A percentile compares a stretch with the other conserved stretches of the same genome.
Conservation (phyloP, 1,139 yeast species). For the Citeromyces hawaiiensis region DNA sequence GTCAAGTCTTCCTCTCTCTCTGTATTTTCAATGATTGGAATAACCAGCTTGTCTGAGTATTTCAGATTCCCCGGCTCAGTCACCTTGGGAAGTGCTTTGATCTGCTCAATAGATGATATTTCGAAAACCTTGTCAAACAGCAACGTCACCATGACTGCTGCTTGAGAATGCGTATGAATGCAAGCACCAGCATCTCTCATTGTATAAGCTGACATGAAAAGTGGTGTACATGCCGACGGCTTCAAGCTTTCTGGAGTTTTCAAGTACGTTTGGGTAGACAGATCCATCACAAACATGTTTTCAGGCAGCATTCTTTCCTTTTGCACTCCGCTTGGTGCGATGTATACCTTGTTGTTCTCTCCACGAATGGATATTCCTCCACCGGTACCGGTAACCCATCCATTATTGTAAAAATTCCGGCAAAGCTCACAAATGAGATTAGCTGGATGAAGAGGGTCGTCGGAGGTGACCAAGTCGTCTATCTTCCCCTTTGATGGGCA, state of each 20-base stretch:
- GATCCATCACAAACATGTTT: conserved; percentile 70
- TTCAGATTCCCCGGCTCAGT: conserved; percentile 57
- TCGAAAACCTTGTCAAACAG: conserved; percentile 58
- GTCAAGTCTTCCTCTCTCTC: conserved; percentile 81
- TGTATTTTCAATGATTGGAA: conserved; percentile 85
- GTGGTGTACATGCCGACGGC: conserved; percentile 89
- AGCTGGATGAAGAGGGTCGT: conserved; percentile 67
- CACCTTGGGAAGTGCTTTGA: conserved; percentile 76
- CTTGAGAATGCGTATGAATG: conserved; percentile 88
- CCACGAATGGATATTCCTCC: conserved; percentile 84
- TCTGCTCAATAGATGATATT: conserved; percentile 78
- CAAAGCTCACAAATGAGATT: conserved; percentile 77
- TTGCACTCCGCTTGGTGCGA: conserved; percentile 94
- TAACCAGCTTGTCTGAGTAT: conserved; percentile 60
- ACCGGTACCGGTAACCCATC: conserved; percentile 95
- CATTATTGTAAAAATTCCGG: conserved; percentile 58
- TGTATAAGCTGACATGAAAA: conserved; percentile 67
- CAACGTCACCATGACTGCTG: conserved; percentile 72
- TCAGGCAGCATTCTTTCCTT: conserved; percentile 77
- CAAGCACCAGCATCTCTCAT: conserved; percentile 80
- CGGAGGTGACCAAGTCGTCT: conserved; percentile 25
- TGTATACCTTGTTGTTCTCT: conserved; percentile 40
- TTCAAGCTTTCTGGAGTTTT: conserved; percentile 55
- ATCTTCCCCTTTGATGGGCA: background rate
- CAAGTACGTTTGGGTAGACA: conserved; percentile 33